Base-by-base conservation (phyloP, 305 asterid species). In the Solanum hybrid region DNA sequence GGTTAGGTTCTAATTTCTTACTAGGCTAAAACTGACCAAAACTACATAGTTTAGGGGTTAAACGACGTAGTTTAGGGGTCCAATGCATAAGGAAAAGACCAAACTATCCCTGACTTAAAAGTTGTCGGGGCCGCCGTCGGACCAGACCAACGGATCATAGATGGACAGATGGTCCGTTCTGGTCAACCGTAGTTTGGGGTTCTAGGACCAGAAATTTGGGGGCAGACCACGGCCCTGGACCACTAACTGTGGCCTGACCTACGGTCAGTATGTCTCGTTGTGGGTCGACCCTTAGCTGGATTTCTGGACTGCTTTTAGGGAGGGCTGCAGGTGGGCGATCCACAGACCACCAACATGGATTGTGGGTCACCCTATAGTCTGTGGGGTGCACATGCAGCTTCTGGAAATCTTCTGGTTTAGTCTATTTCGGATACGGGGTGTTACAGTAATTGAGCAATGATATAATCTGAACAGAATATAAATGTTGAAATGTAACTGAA, bases 61-160 rank as follows among this genome's bases (percentile, higher is more conserved):
- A 45, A 45, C 7, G 19, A 45, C 1, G 7, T 45, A 45, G 64
- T 45, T 45, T 51, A 51, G n/a, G n/a, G 66, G 0, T 51, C 66
- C 10, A 51, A 51, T 1, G 4, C 66, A 5, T 15, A 2, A 15
- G 66, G n/a, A 51, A 51, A 15, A 51, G 66, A 51, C 66, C 66
- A 51, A 51, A 51, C n/a, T 6, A 51, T 9, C 66, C 66, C n/a
- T 51, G n/a, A 51, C 66, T 15, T 51, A 51, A 51, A 51, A 51
- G 9, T 0, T 15, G 1, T 15, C 1, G 8, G n/a, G 66, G 66
- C 0, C 66, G 9, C 4, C 66, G 0, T 5, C 1, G 10, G n/a
- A 51, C 66, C 4, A 51, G 64, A 51, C 8, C 1, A 22, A 14
- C 3, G 3, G 22, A 45, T 14, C 64, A 14, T 51, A 5, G n/a